Conservation (phyloP, 441 rosid species). For the Biscutella laevigata region DNA sequence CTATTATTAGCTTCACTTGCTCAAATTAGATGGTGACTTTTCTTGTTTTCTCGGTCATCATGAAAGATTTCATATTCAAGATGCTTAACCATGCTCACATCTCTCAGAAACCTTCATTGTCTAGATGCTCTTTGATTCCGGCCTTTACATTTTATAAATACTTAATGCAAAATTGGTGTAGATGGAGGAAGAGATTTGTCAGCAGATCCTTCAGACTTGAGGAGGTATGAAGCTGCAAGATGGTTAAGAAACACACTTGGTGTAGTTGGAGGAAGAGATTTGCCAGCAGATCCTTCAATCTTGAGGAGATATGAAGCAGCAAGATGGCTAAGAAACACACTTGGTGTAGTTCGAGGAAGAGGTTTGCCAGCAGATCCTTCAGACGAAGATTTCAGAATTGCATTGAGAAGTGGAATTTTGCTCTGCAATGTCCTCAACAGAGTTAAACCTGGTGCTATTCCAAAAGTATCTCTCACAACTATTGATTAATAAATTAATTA, state of each 20-base stretch:
- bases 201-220: slow-evolving; percentile 34
- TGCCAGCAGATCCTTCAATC: slow-evolving; percentile 31
- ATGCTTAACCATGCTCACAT: background rate
- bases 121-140: background rate
- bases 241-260: slow-evolving; percentile 50
- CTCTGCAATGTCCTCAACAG: slow-evolving; percentile 63
- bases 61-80: too few species aligned
- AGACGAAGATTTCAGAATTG: slow-evolving; percentile 62
- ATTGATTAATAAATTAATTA: too few species aligned
- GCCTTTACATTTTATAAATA: background rate
- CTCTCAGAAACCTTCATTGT: background rate
- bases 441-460: slow-evolving; percentile 53
- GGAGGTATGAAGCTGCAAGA: slow-evolving; percentile 56
- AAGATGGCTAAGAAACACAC: slow-evolving; percentile 49
- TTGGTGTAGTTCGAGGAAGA: slow-evolving; percentile 58
- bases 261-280: slow-evolving; percentile 21
- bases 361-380: slow-evolving; percentile 74
- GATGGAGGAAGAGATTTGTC: slow-evolving; percentile 24
- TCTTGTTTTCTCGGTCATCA: background rate
- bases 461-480: slow-evolving; percentile 34
- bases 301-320: slow-evolving; percentile 59
- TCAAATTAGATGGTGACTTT: background rate
- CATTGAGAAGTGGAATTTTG: slow-evolving; percentile 55
- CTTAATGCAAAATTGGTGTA: background rate
- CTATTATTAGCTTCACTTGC: background rate